Conservation (phyloP, 164 flowering plant species). For the Annona squamosa region DNA sequence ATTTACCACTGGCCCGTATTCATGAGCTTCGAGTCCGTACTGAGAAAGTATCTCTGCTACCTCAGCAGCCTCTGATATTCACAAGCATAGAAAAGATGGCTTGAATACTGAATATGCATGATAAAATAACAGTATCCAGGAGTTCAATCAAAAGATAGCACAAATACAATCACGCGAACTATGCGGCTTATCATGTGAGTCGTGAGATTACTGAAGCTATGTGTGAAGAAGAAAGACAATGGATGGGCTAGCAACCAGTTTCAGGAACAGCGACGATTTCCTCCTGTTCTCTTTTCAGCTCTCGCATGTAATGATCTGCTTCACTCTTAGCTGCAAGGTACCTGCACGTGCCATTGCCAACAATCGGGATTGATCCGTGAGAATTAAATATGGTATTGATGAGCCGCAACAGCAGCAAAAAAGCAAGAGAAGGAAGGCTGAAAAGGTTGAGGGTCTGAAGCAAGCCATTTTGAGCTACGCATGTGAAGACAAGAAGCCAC, state of each 20-base stretch:
- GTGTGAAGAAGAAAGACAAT: neutral
- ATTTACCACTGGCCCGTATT: slow-evolving; percentile 60
- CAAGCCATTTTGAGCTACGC: too few relatives aligned
- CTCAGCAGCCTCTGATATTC: slow-evolving; percentile 75
- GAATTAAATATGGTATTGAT: too few relatives aligned
- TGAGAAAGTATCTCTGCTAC: slow-evolving; percentile 63
- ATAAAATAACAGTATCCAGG: neutral
- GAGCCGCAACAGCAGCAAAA: too few relatives aligned
- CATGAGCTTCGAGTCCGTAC: slow-evolving; percentile 69
- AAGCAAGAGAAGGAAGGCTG: too few relatives aligned
- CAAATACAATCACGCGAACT: too few relatives aligned
- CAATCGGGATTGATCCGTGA: too few relatives aligned
- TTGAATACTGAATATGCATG: too few relatives aligned
- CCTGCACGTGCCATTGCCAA: slow-evolving; percentile 24
- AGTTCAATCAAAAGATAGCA: neutral
- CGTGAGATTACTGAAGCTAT: neutral
- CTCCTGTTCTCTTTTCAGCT: slow-evolving; percentile 75
- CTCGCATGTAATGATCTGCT: slow-evolving; percentile 80
- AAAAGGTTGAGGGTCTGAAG: too few relatives aligned
- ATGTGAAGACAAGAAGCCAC: too few relatives aligned
- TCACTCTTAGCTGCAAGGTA: slow-evolving; percentile 92
- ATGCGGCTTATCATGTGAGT: neutral
- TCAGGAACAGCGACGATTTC: slow-evolving; percentile 81
- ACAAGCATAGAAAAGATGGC: neutral
- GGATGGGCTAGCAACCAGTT: slow-evolving; percentile 31